Base-by-base conservation (phyloP, 768 basidiomycete species). In the Auriscalpium microsporum region DNA sequence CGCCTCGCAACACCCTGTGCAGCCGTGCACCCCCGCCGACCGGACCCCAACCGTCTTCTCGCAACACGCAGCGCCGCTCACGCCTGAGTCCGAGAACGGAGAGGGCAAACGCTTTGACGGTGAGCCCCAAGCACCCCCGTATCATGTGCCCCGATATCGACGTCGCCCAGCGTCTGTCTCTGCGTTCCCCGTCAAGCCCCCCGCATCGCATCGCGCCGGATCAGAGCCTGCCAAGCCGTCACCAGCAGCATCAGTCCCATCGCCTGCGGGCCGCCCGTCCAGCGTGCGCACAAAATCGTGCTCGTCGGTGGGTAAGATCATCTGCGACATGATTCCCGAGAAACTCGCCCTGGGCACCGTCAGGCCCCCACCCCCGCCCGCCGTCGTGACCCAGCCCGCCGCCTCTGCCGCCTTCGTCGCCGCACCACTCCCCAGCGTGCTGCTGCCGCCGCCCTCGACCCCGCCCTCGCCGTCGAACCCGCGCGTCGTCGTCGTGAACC, bases 401-500 rank as follows among this genome's bases (percentile, higher is more conserved):
- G 23, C 50, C 17, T 11, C 37, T 4, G 6, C 44, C 1, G n/a
- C 45, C 37, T 60, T 19, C 35, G 67, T 64, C 50, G 63, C 63
- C 53, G 60, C 63, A 11, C 63, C 64, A 55, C 52, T 65, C 33
- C 68, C 68, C 40, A 61, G 58, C 50, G 58, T 63, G 40, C 55
- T 63, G 21, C 52, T 62, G 36, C 61, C 54, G 6, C 50, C 58
- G 36, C 21, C 21, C 21, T 59, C 61, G 34, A 54, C 58, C 28
- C 60, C 68, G 17, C 59, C 69, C 1, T 21, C 62, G 5, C 21
- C 63, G 1, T 62, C 67, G 28, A 61, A 56, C 58, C 69, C 83
- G 13, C 74, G 76, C 28, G 75, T 90, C 7, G 77, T 88, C 14
- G 76, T 90, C 19, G 81, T 89, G 9, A 82, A 85, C 60, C 86